Conservation (phyloP, 192 early-diverging fungal genomes). For the Chytriomyces confervae region DNA sequence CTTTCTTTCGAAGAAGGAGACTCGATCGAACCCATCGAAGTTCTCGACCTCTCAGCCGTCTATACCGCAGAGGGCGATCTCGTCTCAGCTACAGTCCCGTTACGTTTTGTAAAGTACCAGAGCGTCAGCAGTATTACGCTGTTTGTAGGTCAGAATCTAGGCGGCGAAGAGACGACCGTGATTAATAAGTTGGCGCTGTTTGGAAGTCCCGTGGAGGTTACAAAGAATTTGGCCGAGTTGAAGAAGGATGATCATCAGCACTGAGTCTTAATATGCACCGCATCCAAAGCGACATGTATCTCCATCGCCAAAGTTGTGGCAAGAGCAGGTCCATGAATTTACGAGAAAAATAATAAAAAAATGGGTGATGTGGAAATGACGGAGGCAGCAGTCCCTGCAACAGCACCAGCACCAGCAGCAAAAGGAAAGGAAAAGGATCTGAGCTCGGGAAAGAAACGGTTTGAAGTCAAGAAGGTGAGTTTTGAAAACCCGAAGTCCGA, state of each 20-base stretch:
- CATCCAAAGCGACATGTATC: background rate
- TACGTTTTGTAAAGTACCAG: constrained; percentile 96
- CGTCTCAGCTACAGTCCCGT: constrained; percentile 59
- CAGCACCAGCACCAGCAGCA: constrained; percentile 36
- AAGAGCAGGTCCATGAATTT: background rate
- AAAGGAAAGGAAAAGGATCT: constrained; percentile 48
- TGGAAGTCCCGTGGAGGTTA: constrained; percentile 69
- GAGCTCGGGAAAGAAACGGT: constrained; percentile 69
- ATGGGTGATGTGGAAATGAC: constrained; percentile 39
- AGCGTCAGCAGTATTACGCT: constrained; percentile 79
- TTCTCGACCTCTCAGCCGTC: constrained; percentile 67
- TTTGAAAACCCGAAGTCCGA: too few species aligned
- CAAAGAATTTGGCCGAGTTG: constrained; percentile 61
- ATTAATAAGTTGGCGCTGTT: constrained; percentile 82
- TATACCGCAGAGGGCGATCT: constrained; percentile 33
- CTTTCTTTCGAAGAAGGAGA: constrained; percentile 91
- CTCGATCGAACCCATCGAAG: constrained; percentile 73
- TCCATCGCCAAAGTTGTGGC: too few species aligned
- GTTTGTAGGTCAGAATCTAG: constrained; percentile 72
- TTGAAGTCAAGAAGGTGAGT: constrained; percentile 91
- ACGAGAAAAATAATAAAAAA: constrained; percentile 1
- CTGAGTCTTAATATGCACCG: background rate
- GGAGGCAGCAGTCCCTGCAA: constrained; percentile 20
- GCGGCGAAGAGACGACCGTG: constrained; percentile 78
- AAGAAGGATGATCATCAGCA: constrained; percentile 46